These are phyloP conservation scores for Cyclospora cayetanensis DNA, from an alignment of 169 alveolate species.

Conservation along the genomic window DNA sequence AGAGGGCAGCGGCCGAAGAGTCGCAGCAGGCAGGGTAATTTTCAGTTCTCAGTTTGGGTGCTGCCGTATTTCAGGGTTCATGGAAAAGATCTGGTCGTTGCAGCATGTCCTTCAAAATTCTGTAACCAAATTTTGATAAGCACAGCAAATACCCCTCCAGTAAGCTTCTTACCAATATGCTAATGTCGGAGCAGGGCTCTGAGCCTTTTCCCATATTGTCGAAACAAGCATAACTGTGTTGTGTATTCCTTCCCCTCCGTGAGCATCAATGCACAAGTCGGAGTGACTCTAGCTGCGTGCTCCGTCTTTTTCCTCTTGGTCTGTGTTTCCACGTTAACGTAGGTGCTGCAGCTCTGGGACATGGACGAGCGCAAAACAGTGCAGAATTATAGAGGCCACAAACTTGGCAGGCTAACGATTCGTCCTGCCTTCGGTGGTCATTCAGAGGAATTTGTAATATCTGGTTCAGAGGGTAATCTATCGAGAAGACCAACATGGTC, in stretches of 20 bases:
- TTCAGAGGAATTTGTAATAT: constrained; percentile 82
- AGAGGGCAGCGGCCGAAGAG: too few relatives aligned
- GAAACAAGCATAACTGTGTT: too few relatives aligned
- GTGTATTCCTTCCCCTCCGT: too few relatives aligned
- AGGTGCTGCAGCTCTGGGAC: constrained; percentile 71
- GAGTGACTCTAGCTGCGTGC: too few relatives aligned
- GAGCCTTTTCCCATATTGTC: too few relatives aligned
- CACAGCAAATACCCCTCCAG: constrained; percentile 52
- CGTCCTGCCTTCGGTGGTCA: constrained; percentile 88
- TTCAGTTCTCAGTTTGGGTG: too few relatives aligned
- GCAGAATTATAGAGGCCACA: constrained; percentile 87
- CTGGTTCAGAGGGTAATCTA: constrained; percentile 85
- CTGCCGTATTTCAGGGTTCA: constrained; percentile 33
- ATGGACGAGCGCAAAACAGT: constrained; percentile 58
- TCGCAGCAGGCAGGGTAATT: too few relatives aligned
- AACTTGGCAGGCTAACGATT: constrained; percentile 85
- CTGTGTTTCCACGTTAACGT: not conserved
- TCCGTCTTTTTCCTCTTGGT: not conserved
- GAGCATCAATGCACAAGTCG: too few relatives aligned
- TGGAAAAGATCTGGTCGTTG: constrained; percentile 59
- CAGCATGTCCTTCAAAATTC: constrained; percentile 56
- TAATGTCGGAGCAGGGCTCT: too few relatives aligned
- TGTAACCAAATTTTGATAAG: constrained; percentile 47
- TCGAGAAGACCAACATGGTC: too few relatives aligned
- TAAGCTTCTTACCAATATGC: not conserved